phyloP scores from a whole-genome alignment of 1,139 yeast genomes.

The Zygoascus meyerae region DNA sequence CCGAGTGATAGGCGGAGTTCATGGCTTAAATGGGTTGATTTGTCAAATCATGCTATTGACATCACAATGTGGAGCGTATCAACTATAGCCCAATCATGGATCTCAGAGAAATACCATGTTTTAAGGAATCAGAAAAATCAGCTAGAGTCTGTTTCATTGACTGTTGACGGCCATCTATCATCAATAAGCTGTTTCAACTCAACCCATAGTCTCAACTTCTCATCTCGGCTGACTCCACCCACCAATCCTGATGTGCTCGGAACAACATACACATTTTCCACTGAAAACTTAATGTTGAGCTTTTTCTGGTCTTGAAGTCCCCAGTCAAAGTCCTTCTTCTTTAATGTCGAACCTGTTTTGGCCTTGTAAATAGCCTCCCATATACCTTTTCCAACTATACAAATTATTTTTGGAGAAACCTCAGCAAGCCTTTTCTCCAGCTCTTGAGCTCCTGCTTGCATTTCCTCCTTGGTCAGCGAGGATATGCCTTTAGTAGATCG shows the following conservation, averaged over 20 bases:
- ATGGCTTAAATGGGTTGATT: no score
- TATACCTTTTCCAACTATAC: conserved; percentile 72
- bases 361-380: conserved; percentile 56
- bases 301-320: conserved; percentile 41
- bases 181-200: conserved; percentile 27
- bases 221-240: conserved; percentile 43
- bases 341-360: conserved; percentile 26
- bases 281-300: conserved; percentile 21
- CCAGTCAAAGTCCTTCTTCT: conserved; percentile 39
- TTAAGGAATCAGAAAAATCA: not conserved
- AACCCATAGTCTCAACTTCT: conserved; percentile 49
- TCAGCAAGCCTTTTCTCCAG: conserved; percentile 43
- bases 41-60: no score
- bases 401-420: conserved; percentile 42
- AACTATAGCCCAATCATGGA: no score
- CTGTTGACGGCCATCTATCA: conserved; percentile 10
- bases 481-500: conserved; percentile 59
- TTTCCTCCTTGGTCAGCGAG: conserved; percentile 50
- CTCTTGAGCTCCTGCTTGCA: conserved; percentile 50
- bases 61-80: no score
- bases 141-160: not conserved
- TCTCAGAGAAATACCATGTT: no score
- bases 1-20: not conserved
- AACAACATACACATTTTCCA: conserved; percentile 45
- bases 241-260: conserved; percentile 80